Base-by-base conservation (phyloP, 2,329 filamentous ascomycete species). In the Didymella lethalis region DNA sequence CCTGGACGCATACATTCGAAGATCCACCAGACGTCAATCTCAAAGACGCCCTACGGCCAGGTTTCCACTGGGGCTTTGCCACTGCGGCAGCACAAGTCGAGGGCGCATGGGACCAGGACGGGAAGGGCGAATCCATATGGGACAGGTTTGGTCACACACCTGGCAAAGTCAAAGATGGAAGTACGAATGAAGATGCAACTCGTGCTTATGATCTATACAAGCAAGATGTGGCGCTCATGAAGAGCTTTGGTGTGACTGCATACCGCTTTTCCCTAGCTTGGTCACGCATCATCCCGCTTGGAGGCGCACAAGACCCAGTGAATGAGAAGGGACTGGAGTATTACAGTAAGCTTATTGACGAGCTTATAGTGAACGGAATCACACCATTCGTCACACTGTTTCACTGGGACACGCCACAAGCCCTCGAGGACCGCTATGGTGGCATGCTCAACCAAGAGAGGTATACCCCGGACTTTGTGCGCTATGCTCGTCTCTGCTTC, bases 51-150 rank as follows among this genome's bases (percentile, higher is more conserved):
- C 68, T 80, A 1, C 75, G 76, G 3, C 57, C 60, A 4, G 71
- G 79, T 58, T 81, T 82, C 49, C 61, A 75, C 46, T 80, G 76
- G 76, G 78, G 78, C 25, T 80, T 73, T 54, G 78, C 78, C 18
- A 80, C 78, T 0, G 77, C 78, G 1, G 77, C 79, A 0, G 79
- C 80, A 58, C 80, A 82, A 57, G 72, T 80, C 3, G 79, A 81
- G 66, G 79, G 79, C 7, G 78, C 78, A 0, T 80, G 77, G 78
- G 61, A 80, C 54, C 68, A 69, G 41, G 78, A 80, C 40, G 79
- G 79, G 12, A 80, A 78, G 63, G 79, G 79, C 2, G 59, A 68
- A 6, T 79, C 78, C 1, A 78, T 79, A 46, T 80, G 78, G 79
- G 79, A 80, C 45, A 76, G 61, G 0, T 79, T 80, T 44, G 72